Percentiles rank a stretch among this genome's conserved stretches.
phyloP scores from a whole-genome alignment of 1,139 yeast species.

The Scheffersomyces illinoinensis region DNA sequence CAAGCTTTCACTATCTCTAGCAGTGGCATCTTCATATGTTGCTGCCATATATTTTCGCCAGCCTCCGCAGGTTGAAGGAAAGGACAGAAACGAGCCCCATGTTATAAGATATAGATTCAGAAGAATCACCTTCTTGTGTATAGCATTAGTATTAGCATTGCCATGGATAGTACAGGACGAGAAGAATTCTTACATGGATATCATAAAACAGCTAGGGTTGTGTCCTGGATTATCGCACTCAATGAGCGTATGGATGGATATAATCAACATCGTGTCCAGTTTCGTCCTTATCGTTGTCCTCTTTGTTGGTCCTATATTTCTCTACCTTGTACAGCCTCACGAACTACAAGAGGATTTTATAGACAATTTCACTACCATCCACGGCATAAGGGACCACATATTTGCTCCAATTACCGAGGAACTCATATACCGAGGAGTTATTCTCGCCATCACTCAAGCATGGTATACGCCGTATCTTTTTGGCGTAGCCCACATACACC shows the following conservation, averaged over 20 bases:
- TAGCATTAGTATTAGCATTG: constrained; percentile 26
- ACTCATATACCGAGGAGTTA: constrained; percentile 68
- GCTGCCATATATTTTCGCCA: constrained; percentile 31
- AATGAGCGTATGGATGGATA: constrained; percentile 21
- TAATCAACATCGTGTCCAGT: constrained; percentile 22
- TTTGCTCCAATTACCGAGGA: constrained; percentile 93
- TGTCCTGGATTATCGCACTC: constrained; percentile 27
- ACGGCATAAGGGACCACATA: constrained; percentile 64
- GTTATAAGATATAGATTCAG: constrained; percentile 38
- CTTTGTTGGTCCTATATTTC: constrained; percentile 60
- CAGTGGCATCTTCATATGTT: constrained; percentile 45
- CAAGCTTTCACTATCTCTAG: constrained; percentile 13
- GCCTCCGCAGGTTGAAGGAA: constrained; percentile 23
- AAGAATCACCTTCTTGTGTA: constrained; percentile 36
- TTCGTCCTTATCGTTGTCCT: constrained; percentile 40
- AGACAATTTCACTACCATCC: constrained; percentile 32
- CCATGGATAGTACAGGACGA: constrained; percentile 16
- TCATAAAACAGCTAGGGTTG: constrained; percentile 22
- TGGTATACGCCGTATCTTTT: constrained; percentile 64
- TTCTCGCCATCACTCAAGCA: constrained; percentile 37
- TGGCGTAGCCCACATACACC: constrained; percentile 92
- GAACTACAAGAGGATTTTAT: constrained; percentile 14
- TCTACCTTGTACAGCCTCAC: constrained; percentile 14
- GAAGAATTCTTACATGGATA: constrained; percentile 5
- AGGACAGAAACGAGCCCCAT: constrained; percentile 47